These are phyloP conservation scores for Thyridium curvatum DNA, from an alignment of 2,329 filamentous ascomycete species.

Conservation along the genomic window DNA sequence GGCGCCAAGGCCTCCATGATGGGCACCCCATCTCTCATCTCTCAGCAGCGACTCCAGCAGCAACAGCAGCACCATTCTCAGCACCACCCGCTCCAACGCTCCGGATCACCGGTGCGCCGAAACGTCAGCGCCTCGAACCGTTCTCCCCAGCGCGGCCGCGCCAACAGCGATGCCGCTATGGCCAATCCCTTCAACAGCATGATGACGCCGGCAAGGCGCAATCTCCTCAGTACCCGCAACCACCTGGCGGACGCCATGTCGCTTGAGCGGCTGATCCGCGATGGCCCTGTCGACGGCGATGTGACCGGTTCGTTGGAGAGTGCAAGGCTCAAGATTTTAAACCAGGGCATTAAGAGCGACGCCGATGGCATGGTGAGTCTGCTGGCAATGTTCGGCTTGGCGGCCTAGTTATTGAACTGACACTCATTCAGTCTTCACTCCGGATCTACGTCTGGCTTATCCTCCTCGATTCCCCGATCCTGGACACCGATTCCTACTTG, in stretches of 20 bases:
- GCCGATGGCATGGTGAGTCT: slow-evolving; percentile 70
- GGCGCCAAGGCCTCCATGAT: slow-evolving; percentile 45
- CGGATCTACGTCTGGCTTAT: slow-evolving; percentile 97
- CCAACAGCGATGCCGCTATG: slow-evolving; percentile 63
- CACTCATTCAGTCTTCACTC: slow-evolving; percentile 63
- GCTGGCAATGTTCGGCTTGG: background rate
- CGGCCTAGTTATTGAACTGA: background rate
- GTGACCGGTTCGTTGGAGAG: slow-evolving; percentile 61
- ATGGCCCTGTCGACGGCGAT: slow-evolving; percentile 71
- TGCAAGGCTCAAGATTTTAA: slow-evolving; percentile 65
- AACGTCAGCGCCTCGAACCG: slow-evolving; percentile 25
- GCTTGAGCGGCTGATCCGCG: slow-evolving; percentile 71
- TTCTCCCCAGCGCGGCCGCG: slow-evolving; percentile 53
- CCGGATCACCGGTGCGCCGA: slow-evolving; percentile 26
- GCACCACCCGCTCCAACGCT: slow-evolving; percentile 18
- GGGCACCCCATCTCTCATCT: slow-evolving; percentile 45
- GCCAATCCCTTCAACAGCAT: slow-evolving; percentile 13
- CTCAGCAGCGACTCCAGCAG: slow-evolving; percentile 40
- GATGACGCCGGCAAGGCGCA: slow-evolving; percentile 10
- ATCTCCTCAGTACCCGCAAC: slow-evolving; percentile 4
- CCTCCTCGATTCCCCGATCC: slow-evolving; percentile 77
- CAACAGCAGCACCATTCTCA: slow-evolving; percentile 36
- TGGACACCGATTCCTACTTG: slow-evolving; percentile 84
- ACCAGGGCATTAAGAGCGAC: slow-evolving; percentile 69
- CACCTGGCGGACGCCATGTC: slow-evolving; percentile 48